Conservation (phyloP, 1,284 basidiomycete species). For the Cryptococcus amylolentus region DNA sequence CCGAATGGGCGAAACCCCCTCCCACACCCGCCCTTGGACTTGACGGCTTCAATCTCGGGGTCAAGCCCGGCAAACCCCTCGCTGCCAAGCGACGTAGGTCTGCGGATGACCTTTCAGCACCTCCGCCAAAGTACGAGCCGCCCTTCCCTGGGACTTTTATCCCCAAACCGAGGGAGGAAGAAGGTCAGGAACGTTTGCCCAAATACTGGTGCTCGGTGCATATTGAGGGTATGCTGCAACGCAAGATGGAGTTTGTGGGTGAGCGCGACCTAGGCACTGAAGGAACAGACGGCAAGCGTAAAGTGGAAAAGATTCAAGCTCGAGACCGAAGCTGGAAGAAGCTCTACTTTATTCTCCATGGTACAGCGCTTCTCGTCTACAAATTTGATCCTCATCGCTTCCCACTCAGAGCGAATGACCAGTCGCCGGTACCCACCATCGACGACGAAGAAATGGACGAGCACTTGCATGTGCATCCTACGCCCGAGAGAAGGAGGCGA, state of each 20-base stretch:
- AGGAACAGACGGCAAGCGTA: neutral
- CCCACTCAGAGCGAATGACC: conserved; percentile 38
- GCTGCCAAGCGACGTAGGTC: conserved; percentile 48
- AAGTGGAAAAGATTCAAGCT: conserved; percentile 74
- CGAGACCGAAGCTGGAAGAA: conserved; percentile 88
- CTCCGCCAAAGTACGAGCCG: conserved; percentile 50
- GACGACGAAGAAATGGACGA: conserved; percentile 41
- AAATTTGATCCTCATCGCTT: conserved; percentile 57
- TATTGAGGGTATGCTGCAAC: conserved; percentile 77
- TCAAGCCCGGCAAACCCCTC: conserved; percentile 7
- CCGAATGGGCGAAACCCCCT: conserved; percentile 41
- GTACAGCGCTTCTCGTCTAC: conserved; percentile 83
- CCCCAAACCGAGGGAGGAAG: conserved; percentile 57
- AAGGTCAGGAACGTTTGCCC: conserved; percentile 78
- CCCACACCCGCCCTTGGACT: conserved; percentile 40
- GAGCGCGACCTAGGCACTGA: neutral
- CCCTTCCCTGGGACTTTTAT: conserved; percentile 40
- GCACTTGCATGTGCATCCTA: conserved; percentile 49
- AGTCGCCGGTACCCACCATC: conserved; percentile 31
- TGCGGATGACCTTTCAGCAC: conserved; percentile 47
- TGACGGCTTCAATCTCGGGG: conserved; percentile 20
- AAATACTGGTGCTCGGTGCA: conserved; percentile 78
- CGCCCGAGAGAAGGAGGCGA: conserved; percentile 39
- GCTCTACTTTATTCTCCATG: conserved; percentile 85
- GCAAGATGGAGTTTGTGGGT: conserved; percentile 86